Evolutionary conservation across 441 rosid genomes (phyloP).

Genomic region (Breynia disticha): DNA sequence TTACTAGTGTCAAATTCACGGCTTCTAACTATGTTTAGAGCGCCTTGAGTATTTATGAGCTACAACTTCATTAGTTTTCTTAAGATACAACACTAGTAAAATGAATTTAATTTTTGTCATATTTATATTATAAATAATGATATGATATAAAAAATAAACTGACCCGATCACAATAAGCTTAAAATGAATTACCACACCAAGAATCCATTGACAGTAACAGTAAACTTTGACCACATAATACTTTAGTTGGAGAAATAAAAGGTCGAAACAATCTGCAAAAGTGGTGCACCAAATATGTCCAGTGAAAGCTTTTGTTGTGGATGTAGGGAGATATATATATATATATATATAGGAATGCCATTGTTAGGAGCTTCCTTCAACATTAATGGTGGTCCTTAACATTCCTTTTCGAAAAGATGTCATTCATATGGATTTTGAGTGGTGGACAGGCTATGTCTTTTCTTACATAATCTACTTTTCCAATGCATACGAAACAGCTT

Average conservation of each 20-base stretch:
- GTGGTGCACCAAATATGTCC: conserved; percentile 1
- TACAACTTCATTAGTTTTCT: too few relatives aligned
- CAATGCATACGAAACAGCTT: conserved; percentile 11
- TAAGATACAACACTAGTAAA: too few relatives aligned
- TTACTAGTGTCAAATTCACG: too few relatives aligned
- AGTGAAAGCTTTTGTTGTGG: neutral
- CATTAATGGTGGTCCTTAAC: conserved; percentile 38
- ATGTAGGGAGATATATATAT: neutral
- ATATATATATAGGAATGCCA: neutral
- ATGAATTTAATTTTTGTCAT: too few relatives aligned
- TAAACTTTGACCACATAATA: too few relatives aligned
- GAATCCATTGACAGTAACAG: too few relatives aligned
- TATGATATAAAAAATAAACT: too few relatives aligned
- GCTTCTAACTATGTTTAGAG: too few relatives aligned
- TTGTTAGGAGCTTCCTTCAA: conserved; percentile 11
- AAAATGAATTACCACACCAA: too few relatives aligned
- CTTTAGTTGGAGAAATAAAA: conserved; percentile 17
- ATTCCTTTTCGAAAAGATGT: conserved; percentile 19
- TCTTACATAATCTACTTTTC: conserved; percentile 29
- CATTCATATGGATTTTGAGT: conserved; percentile 24
- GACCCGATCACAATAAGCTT: too few relatives aligned
- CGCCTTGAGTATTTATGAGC: too few relatives aligned
- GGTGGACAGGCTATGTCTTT: conserved; percentile 32
- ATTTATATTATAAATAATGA: too few relatives aligned
- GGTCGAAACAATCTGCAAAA: conserved; percentile 21